Conservation (phyloP, 345 rosid genomes). For the Durio zibethinus region DNA sequence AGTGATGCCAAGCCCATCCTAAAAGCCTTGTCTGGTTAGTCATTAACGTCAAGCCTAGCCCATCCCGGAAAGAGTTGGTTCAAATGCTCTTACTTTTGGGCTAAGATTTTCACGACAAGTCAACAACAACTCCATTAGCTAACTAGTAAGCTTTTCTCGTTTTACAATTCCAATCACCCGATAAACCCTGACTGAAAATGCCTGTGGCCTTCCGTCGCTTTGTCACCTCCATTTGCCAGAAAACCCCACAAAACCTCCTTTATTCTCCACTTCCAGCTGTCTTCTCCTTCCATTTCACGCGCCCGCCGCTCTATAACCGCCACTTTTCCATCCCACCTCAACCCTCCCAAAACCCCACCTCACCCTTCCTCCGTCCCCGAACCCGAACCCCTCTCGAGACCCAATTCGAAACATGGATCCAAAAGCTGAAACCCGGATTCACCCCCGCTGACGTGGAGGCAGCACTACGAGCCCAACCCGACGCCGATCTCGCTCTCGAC, state of each 20-base stretch:
- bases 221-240: constrained; percentile 11
- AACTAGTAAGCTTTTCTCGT: background rate
- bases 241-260: background rate
- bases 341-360: constrained; percentile 21
- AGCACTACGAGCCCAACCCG: constrained; percentile 70
- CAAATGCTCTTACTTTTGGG: background rate
- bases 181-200: constrained; percentile 19
- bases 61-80: background rate
- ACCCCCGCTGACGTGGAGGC: constrained; percentile 55
- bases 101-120: background rate
- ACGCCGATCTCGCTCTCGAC: constrained; percentile 83
- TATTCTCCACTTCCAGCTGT: background rate
- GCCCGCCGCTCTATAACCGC: constrained; percentile 20
- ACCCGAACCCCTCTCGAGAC: constrained; percentile 70
- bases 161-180: background rate
- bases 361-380: constrained; percentile 30
- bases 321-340: constrained; percentile 29
- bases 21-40: background rate
- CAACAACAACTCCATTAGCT: background rate
- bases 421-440: constrained; percentile 79
- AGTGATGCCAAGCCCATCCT: background rate
- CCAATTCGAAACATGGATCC: constrained; percentile 81
- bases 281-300: background rate
- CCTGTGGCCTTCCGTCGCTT: constrained; percentile 33
- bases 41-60: background rate